These are phyloP conservation scores for Castanea sativa DNA, from an alignment of 306 rosid genomes.

Conservation along the genomic window DNA sequence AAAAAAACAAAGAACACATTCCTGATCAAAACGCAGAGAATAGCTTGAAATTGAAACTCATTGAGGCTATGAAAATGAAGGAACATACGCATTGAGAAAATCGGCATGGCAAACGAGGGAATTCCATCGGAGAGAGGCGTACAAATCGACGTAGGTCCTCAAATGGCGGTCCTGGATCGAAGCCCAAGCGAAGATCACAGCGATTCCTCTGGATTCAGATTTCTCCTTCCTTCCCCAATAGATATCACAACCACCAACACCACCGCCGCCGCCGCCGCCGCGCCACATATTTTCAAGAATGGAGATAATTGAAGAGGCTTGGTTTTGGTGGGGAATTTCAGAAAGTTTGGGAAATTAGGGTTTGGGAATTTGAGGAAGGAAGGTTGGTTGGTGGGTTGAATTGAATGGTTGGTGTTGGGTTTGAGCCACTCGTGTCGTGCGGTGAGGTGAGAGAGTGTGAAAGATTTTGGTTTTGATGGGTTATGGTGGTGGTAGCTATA, in stretches of 20 bases:
- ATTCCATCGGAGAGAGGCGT: conserved; percentile 79
- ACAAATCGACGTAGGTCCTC: conserved; percentile 58
- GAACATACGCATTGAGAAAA: conserved; percentile 74
- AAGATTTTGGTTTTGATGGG: no score
- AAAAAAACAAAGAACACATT: not conserved
- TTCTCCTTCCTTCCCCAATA: conserved; percentile 78
- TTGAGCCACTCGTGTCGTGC: conserved; percentile 14
- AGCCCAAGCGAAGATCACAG: conserved; percentile 84
- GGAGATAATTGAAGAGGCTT: not conserved
- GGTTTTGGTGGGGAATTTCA: not conserved
- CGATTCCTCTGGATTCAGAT: conserved; percentile 63
- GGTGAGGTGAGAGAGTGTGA: not conserved
- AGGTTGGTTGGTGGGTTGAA: no score
- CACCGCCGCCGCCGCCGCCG: conserved; percentile 33
- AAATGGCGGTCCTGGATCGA: conserved; percentile 58
- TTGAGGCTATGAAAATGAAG: not conserved
- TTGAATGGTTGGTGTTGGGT: not conserved
- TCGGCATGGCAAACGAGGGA: conserved; percentile 79
- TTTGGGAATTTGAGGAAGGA: not conserved
- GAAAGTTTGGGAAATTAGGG: not conserved
- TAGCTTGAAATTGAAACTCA: not conserved
- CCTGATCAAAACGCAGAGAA: not conserved
- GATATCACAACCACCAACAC: conserved; percentile 43
- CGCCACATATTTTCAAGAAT: conserved; percentile 41
- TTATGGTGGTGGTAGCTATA: no score